Evolutionary conservation across 2,329 filamentous ascomycete species (phyloP).

Genomic region (Fusarium anguioides): DNA sequence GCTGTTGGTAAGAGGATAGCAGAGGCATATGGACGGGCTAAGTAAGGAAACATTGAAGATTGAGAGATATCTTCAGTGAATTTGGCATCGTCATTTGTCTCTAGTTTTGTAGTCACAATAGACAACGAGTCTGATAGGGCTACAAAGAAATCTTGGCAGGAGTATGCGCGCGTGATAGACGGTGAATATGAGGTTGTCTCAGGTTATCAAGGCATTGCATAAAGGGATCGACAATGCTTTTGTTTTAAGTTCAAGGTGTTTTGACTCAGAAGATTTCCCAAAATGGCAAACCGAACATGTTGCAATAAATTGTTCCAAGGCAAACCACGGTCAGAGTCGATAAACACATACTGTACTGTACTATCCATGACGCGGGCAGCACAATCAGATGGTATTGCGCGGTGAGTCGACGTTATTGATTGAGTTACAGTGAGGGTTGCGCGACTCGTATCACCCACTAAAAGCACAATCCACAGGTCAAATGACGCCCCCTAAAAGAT

Average conservation of each 20-base stretch:
- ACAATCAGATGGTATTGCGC: constrained; percentile 26
- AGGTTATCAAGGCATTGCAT: constrained; percentile 2
- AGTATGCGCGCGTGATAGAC: constrained; percentile 37
- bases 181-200: constrained; percentile 18
- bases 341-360: background rate
- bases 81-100: background rate
- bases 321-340: background rate
- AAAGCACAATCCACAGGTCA: constrained; percentile 36
- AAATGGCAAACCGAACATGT: background rate
- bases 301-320: background rate
- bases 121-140: constrained; percentile 3
- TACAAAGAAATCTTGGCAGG: background rate
- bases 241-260: constrained; percentile 6
- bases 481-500: constrained; percentile 39
- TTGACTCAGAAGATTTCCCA: constrained; percentile 7
- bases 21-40: constrained; percentile 60
- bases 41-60: constrained; percentile 15
- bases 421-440: constrained; percentile 24
- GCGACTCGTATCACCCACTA: constrained; percentile 33
- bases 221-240: constrained; percentile 29
- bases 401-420: constrained; percentile 33
- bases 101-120: background rate
- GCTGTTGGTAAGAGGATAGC: constrained; percentile 74
- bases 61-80: background rate
- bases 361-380: constrained; percentile 33